A percentile compares a stretch with the other conserved stretches of the same genome.
phyloP scores from a whole-genome alignment of 2,329 filamentous ascomycete genomes.

The Colletotrichum cuscutae region DNA sequence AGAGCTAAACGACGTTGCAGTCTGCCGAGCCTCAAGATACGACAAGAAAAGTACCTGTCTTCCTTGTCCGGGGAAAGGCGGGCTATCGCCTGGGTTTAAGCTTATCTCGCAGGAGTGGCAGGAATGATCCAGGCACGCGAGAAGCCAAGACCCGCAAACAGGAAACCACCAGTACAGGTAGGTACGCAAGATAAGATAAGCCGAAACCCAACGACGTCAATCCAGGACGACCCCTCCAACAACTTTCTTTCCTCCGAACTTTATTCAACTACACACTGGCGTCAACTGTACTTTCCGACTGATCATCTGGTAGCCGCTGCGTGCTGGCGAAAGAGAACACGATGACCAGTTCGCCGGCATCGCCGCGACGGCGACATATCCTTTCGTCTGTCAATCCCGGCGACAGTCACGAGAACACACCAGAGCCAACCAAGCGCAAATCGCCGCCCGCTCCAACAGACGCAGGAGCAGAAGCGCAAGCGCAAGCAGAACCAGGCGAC shows the following conservation, averaged over 20 bases:
- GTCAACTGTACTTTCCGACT: not conserved
- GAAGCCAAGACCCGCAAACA: constrained; percentile 29
- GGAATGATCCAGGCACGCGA: constrained; percentile 11
- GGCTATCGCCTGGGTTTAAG: constrained; percentile 8
- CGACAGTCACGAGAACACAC: constrained; percentile 4
- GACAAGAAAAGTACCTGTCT: constrained; percentile 2
- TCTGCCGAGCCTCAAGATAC: constrained; percentile 21
- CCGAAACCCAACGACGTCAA: constrained; percentile 31
- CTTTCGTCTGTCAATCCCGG: constrained; percentile 59
- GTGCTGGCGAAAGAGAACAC: constrained; percentile 38
- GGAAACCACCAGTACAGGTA: constrained; percentile 6
- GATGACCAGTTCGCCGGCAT: constrained; percentile 47
- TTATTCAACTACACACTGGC: not conserved
- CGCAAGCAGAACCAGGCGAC: not conserved
- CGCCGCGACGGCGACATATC: constrained; percentile 57
- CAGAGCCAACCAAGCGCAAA: constrained; percentile 21
- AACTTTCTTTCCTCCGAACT: not conserved
- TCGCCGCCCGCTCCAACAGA: constrained; percentile 7
- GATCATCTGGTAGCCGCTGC: not conserved
- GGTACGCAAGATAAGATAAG: constrained; percentile 32
- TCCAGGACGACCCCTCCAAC: constrained; percentile 17
- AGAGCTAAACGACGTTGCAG: constrained; percentile 15
- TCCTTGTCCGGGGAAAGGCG: not conserved
- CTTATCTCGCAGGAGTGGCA: constrained; percentile 25
- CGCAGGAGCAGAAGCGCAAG: constrained; percentile 1